Evolutionary conservation across 495 filamentous ascomycete species (phyloP).

Genomic region (Tuber magnatum): DNA sequence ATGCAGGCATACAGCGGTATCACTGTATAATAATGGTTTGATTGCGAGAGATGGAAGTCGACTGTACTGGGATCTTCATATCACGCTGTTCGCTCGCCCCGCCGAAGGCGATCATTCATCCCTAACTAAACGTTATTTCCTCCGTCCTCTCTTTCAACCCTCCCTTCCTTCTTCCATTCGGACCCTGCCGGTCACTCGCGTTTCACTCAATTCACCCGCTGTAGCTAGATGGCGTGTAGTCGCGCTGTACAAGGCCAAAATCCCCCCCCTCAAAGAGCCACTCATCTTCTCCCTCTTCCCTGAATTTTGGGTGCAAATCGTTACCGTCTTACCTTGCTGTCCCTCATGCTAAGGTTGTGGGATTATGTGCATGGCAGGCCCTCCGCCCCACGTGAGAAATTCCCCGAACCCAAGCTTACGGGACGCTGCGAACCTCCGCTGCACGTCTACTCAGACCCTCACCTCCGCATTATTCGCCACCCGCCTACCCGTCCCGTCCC

Average conservation of each 20-base stretch:
- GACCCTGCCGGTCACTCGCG: background rate
- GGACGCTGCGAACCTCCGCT: slow-evolving; percentile 17
- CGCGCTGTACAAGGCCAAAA: background rate
- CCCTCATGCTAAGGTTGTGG: slow-evolving; percentile 4
- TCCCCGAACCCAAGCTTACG: slow-evolving; percentile 27
- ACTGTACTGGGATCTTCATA: background rate
- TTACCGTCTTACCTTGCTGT: background rate
- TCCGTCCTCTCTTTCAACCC: background rate
- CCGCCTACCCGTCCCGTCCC: slow-evolving; percentile 4
- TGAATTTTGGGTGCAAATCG: background rate
- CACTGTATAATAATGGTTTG: background rate
- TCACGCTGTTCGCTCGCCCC: background rate
- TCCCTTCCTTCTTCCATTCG: background rate
- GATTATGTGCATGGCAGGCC: slow-evolving; percentile 31
- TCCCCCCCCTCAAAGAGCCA: background rate
- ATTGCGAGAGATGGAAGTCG: background rate
- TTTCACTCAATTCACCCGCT: background rate
- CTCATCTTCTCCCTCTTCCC: background rate
- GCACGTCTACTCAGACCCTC: slow-evolving; percentile 11
- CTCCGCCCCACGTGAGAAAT: slow-evolving; percentile 22
- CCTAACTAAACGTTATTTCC: background rate
- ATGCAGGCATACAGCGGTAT: background rate
- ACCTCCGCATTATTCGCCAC: slow-evolving; percentile 21
- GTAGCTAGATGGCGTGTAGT: background rate
- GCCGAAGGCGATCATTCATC: background rate